Percentiles rank a stretch among this genome's conserved stretches.
These are phyloP conservation scores for Phaeomoniella chlamydospora DNA, from an alignment of 2,329 filamentous ascomycete species.

Conservation along the genomic window DNA sequence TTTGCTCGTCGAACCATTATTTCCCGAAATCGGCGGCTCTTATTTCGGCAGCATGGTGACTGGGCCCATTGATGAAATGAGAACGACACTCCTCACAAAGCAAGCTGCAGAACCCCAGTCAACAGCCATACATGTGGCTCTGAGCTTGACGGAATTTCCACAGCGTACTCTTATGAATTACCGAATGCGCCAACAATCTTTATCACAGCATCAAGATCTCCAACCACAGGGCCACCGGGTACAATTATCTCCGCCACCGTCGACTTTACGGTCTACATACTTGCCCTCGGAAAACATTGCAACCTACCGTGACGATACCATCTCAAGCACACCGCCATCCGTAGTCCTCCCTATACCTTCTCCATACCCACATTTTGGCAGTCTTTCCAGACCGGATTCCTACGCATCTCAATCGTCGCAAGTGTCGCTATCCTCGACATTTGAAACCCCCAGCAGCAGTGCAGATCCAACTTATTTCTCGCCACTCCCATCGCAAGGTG, in stretches of 20 bases:
- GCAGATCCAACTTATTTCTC: too few species aligned
- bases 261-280: neutral
- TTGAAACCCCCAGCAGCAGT: neutral
- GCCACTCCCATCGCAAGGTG: too few species aligned
- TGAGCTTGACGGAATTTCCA: slow-evolving; percentile 58
- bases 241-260: neutral
- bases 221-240: too few species aligned
- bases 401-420: neutral
- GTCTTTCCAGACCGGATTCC: neutral
- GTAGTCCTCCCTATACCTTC: neutral
- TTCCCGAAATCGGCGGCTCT: slow-evolving; percentile 77
- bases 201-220: slow-evolving; percentile 5
- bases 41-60: slow-evolving; percentile 76
- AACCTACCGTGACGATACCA: neutral
- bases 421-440: neutral
- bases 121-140: slow-evolving; percentile 44
- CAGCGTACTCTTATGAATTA: slow-evolving; percentile 56
- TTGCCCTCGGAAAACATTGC: neutral
- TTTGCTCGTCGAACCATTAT: slow-evolving; percentile 75
- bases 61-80: slow-evolving; percentile 73
- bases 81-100: slow-evolving; percentile 56
- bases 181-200: slow-evolving; percentile 47
- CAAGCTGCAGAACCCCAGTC: slow-evolving; percentile 45
- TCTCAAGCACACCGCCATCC: neutral
- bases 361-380: neutral